phyloP scores from a whole-genome alignment of 495 filamentous ascomycete species.

The Patellaria atrata region DNA sequence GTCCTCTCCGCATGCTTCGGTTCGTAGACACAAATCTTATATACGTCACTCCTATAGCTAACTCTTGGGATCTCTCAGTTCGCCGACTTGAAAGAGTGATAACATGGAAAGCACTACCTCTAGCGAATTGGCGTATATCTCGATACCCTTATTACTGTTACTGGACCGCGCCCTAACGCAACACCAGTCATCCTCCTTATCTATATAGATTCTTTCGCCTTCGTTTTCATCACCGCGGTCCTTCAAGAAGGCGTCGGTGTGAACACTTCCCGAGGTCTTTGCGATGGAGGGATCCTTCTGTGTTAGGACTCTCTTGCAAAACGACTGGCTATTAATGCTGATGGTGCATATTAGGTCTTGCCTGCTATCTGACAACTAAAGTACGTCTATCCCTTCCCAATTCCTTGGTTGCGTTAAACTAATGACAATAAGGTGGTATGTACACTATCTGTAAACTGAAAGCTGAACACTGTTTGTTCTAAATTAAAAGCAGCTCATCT shows the following conservation, averaged over 20 bases:
- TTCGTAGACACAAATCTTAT: slow-evolving; percentile 16
- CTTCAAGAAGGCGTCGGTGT: slow-evolving; percentile 36
- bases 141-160: slow-evolving; percentile 1
- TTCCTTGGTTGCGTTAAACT: no score
- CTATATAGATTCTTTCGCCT: slow-evolving; percentile 36
- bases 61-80: slow-evolving; percentile 2
- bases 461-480: no score
- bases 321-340: no score
- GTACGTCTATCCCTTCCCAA: no score
- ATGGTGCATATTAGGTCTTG: slow-evolving; percentile 10
- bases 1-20: slow-evolving; percentile 34
- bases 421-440: no score
- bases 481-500: no score
- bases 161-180: not conserved
- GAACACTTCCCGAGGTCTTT: slow-evolving; percentile 28
- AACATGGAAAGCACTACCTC: slow-evolving; percentile 32
- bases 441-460: no score
- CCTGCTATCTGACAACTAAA: slow-evolving; percentile 41
- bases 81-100: slow-evolving; percentile 21
- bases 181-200: slow-evolving; percentile 35
- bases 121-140: slow-evolving; percentile 35
- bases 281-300: slow-evolving; percentile 35
- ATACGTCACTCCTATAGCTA: not conserved
- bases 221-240: slow-evolving; percentile 36
- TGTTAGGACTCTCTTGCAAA: slow-evolving; percentile 23